phyloP scores from a whole-genome alignment of 2,329 filamentous ascomycete species.

The Pestalotiopsis sp. region DNA sequence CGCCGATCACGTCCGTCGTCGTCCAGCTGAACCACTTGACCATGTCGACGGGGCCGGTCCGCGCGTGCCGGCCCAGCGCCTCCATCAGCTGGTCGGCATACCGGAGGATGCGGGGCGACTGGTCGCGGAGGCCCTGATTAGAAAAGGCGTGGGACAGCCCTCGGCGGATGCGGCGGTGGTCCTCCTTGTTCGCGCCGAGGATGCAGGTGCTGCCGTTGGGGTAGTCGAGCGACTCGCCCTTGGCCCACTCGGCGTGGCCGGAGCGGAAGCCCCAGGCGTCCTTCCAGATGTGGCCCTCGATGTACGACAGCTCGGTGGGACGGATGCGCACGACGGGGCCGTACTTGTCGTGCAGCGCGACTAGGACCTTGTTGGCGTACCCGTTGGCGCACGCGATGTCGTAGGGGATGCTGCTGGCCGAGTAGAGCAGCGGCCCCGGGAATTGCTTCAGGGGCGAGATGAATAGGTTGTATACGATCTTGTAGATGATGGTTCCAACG shows the following conservation, averaged over 20 bases:
- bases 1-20: slow-evolving; percentile 19
- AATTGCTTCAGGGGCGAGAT: slow-evolving; percentile 11
- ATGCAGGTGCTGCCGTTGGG: background rate
- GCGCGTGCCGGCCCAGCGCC: background rate
- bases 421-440: slow-evolving; percentile 12
- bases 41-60: slow-evolving; percentile 17
- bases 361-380: background rate
- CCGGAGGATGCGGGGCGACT: slow-evolving; percentile 9
- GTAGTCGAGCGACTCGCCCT: background rate
- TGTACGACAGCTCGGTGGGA: slow-evolving; percentile 11
- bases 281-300: slow-evolving; percentile 5
- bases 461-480: slow-evolving; percentile 13
- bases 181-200: background rate
- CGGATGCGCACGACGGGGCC: slow-evolving; percentile 5
- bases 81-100: slow-evolving; percentile 13
- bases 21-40: slow-evolving; percentile 18
- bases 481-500: slow-evolving; percentile 2
- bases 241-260: slow-evolving; percentile 6
- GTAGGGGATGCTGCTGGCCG: slow-evolving; percentile 9
- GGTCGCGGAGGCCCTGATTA: slow-evolving; percentile 14
- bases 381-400: slow-evolving; percentile 9
- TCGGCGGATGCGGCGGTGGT: slow-evolving; percentile 18
- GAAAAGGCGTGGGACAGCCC: slow-evolving; percentile 18
- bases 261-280: slow-evolving; percentile 15
- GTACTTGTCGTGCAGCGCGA: slow-evolving; percentile 8